These are phyloP conservation scores for Limonium bicolor DNA, from an alignment of 148 eudicot species.

Conservation along the genomic window DNA sequence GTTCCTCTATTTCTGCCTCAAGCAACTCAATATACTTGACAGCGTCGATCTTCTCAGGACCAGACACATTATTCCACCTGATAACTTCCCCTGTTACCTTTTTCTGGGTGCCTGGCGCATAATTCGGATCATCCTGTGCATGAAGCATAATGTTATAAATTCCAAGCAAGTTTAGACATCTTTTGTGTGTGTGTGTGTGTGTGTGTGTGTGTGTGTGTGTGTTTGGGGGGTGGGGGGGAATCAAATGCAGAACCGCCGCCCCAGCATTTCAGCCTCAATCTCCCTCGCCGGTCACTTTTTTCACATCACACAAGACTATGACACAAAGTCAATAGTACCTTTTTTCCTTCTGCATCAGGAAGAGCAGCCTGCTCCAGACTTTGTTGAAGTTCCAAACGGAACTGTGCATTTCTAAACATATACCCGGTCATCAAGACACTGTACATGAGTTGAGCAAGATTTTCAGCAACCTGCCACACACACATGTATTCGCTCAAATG, in stretches of 20 bases:
- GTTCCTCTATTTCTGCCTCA: slow-evolving; percentile 85
- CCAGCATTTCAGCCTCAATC: too few relatives aligned
- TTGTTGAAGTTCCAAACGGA: slow-evolving; percentile 69
- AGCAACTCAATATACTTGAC: slow-evolving; percentile 78
- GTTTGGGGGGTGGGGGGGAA: too few relatives aligned
- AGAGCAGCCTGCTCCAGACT: slow-evolving; percentile 80
- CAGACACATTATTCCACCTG: slow-evolving; percentile 78
- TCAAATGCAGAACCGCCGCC: too few relatives aligned
- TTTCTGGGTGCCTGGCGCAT: slow-evolving; percentile 82
- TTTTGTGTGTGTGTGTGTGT: too few relatives aligned
- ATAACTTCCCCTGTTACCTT: slow-evolving; percentile 74
- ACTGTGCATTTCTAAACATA: slow-evolving; percentile 88
- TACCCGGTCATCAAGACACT: slow-evolving; percentile 92
- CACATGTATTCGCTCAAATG: too few relatives aligned
- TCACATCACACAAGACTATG: background rate
- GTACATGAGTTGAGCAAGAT: slow-evolving; percentile 92
- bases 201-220: too few relatives aligned
- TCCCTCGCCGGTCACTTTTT: too few relatives aligned
- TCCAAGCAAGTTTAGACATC: background rate
- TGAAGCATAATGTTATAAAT: background rate
- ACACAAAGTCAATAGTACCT: slow-evolving; percentile 19
- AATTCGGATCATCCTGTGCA: slow-evolving; percentile 51
- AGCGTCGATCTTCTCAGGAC: slow-evolving; percentile 70
- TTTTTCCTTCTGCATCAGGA: slow-evolving; percentile 52
- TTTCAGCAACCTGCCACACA: slow-evolving; percentile 81